Evolutionary conservation across 1,139 yeast species (phyloP), one percentile per base, ranked within the genome.

Genomic region (Taiozyma sp.): DNA sequence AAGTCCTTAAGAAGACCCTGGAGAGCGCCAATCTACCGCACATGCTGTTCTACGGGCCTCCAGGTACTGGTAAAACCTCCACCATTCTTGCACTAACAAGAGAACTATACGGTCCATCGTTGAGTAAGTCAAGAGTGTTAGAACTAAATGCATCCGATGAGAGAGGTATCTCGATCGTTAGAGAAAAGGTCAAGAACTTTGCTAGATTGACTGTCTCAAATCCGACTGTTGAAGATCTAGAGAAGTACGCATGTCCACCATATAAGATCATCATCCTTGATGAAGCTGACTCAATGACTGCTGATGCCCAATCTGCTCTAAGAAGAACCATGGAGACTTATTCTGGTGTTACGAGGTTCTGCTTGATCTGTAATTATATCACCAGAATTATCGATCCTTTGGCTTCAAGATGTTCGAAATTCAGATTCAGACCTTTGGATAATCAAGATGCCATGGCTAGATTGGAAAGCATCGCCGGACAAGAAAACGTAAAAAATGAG

Each of bases 221-320:
- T 55, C 95, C 97, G 0, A 67, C 85, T 1, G 73, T 75, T 16
- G 84, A 83, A 42, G 93, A 86, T 61, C 68, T 78, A 52, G 79
- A 73, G 41, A 76, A 82, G 16, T 89, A 89, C 66, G 97, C 98
- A 1, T 93, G 98, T 65, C 97, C 97, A 2, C 97, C 97, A 7
- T 91, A 86, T 68, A 91, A 91, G 65, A 85, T 87, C 60, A 80
- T 73, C 50, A 86, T 89, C 46, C 69, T 91, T 50, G 98, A 93
- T 70, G 99, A 93, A 68, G 99, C 99, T 0, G 99, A 93, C 67
- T 88, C 96, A 21, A 93, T 93, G 99, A 93, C 99, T n/a, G 81
- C 88, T 46, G 99, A 93, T 68, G 99, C 99, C 0, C 99, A 93
- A 66, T 80, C 93, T 46, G 99, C 99, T 0, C 73, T 93, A 54